A percentile compares a stretch with the other conserved stretches of the same genome.
Conservation (phyloP, 192 early-diverging fungal species). For the Cladochytrium replicatum region DNA sequence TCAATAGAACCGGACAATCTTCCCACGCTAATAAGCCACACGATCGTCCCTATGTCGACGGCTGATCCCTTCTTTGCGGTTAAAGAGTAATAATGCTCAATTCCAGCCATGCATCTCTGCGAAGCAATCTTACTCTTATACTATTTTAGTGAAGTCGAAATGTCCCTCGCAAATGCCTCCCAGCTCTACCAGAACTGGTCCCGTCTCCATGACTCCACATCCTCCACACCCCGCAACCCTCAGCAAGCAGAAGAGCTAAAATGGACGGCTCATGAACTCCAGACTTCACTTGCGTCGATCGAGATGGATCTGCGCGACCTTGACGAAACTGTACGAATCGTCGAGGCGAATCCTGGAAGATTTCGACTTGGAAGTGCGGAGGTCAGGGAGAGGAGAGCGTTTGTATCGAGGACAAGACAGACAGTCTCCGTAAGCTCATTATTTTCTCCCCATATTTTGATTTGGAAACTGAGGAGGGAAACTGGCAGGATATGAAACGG, state of each 20-base stretch:
- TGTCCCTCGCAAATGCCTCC: conserved; percentile 9
- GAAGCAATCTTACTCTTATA: too few relatives aligned
- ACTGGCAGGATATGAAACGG: too few relatives aligned
- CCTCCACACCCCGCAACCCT: conserved; percentile 1
- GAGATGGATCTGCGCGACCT: conserved; percentile 32
- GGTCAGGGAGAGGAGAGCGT: conserved; percentile 25
- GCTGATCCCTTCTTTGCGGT: conserved; percentile 24
- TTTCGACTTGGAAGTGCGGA: conserved; percentile 29
- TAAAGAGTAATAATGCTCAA: conserved; percentile 12
- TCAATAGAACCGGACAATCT: too few relatives aligned
- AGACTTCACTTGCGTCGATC: conserved; percentile 14
- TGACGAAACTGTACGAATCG: conserved; percentile 33
- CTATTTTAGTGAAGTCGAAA: conserved; percentile 15
- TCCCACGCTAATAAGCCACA: too few relatives aligned
- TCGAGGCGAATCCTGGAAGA: conserved; percentile 27
- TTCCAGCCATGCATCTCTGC: neutral
- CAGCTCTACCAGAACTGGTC: conserved; percentile 16
- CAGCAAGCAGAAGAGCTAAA: neutral
- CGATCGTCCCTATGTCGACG: too few relatives aligned
- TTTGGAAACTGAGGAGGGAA: too few relatives aligned
- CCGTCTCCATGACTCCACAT: conserved; percentile 13
- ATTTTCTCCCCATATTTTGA: too few relatives aligned
- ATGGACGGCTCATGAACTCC: conserved; percentile 5
- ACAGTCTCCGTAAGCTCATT: too few relatives aligned
- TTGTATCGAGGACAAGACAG: conserved; percentile 16